Conservation (phyloP, 1,139 yeast species). For the Lodderomyces jiufengensis region DNA sequence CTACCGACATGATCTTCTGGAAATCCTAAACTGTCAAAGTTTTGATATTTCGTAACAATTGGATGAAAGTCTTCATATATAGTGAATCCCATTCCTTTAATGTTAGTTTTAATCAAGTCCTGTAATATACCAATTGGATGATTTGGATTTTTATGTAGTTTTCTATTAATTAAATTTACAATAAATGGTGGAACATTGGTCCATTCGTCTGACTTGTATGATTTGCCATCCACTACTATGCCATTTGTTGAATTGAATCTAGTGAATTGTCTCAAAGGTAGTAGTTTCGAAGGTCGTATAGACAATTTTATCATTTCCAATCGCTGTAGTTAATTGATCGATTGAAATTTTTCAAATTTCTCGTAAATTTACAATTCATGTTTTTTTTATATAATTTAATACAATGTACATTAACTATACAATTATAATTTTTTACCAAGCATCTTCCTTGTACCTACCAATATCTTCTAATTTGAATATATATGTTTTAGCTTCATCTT, state of each 20-base stretch:
- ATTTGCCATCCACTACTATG: constrained; percentile 46
- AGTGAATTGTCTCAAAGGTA: not conserved
- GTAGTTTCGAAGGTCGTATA: not conserved
- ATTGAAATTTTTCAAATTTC: not conserved
- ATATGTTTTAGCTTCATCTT: constrained; percentile 47
- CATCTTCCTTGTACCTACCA: constrained; percentile 81
- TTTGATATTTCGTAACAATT: constrained; percentile 74
- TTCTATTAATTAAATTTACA: constrained; percentile 62
- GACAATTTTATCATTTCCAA: constrained; percentile 5
- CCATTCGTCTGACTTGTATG: constrained; percentile 67
- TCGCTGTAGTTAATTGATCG: no score
- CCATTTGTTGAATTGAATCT: constrained; percentile 19
- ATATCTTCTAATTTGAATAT: constrained; percentile 59
- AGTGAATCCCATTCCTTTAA: constrained; percentile 68
- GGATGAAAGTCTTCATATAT: constrained; percentile 81
- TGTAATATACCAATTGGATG: constrained; percentile 92
- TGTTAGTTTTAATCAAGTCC: constrained; percentile 64
- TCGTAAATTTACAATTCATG: no score
- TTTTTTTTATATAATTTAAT: no score
- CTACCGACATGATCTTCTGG: constrained; percentile 94
- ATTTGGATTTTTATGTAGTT: constrained; percentile 65
- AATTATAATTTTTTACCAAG: constrained; percentile 78
- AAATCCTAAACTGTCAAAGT: constrained; percentile 89
- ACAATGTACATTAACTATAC: no score
- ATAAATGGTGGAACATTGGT: constrained; percentile 84